Base-by-base conservation (phyloP, 352 stramenopile genomes). In the Globisporangium polare region DNA sequence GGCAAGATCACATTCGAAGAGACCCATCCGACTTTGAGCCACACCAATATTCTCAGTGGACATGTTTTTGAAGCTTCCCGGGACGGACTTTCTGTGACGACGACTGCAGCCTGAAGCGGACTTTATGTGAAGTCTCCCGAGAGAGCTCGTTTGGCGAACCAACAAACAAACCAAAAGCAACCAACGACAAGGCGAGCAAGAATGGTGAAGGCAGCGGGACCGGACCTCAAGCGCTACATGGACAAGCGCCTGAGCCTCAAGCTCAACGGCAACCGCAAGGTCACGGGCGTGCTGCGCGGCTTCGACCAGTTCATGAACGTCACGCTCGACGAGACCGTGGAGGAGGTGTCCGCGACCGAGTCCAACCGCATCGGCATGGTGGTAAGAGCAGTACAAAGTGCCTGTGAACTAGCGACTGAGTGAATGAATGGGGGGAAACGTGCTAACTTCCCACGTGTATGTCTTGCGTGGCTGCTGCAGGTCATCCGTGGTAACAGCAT, bases 221-320 rank as follows among this genome's bases (percentile, higher is more conserved):
- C 88, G 24, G 87, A 96, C 72, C 79, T 96, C 66, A 95, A 94
- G 80, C 80, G 88, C 55, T 96, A 93, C 80, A 97, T 97, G 96
- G 94, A 98, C 79, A 98, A 98, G 83, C 86, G 80, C 42, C 70
- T 99, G 55, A 92, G 82, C 69, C 72, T 98, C 57, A 96, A 91
- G 66, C 82, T 99, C 53, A 98, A 98, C 70, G 94, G 91, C 45
- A 98, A 98, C 74, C 84, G 95, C 63, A 97, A 97, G 71, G 82
- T 99, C 18, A 86, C 89, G 41, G 96, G 96, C 31, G 88, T 95
- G 49, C 73, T 99, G 53, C 86, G 94, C 20, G 96, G 96, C 52
- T 99, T 98, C 69, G 96, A 99, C 76, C 92, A 97, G 71, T 99
- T 98, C 75, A 94, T 99, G 73, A 98, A 99, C 83, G 85, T 99